Evolutionary conservation across 306 rosid genomes (phyloP).

Genomic region (Myrica gale): DNA sequence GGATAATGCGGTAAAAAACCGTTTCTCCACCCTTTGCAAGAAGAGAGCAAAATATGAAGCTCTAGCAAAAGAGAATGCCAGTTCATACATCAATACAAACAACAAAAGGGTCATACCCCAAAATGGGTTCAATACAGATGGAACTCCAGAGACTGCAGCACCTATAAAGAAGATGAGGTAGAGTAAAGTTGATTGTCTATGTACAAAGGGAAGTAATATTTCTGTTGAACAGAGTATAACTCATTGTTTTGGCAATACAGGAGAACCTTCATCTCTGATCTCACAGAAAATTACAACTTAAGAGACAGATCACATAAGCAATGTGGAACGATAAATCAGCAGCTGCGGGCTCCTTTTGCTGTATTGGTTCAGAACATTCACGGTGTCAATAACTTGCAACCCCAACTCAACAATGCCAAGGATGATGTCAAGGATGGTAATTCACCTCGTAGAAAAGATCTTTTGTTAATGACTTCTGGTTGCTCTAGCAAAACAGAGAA

Average conservation of each 20-base stretch:
- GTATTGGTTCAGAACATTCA: conserved; percentile 74
- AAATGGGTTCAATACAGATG: conserved; percentile 47
- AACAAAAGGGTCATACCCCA: conserved; percentile 62
- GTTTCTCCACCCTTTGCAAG: conserved; percentile 93
- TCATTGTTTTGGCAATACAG: conserved; percentile 38
- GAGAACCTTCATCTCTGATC: conserved; percentile 66
- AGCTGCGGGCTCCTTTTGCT: conserved; percentile 68
- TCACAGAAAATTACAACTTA: conserved; percentile 43
- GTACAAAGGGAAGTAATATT: conserved; percentile 19
- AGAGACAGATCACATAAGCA: conserved; percentile 63
- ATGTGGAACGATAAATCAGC: conserved; percentile 49
- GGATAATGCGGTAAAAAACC: conserved; percentile 98
- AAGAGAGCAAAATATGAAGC: conserved; percentile 98
- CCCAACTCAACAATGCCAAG: conserved; percentile 47
- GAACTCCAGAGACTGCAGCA: conserved; percentile 47
- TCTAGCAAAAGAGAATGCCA: conserved; percentile 75
- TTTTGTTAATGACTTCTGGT: conserved; percentile 22
- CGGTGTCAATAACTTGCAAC: conserved; percentile 46
- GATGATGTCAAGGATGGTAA: conserved; percentile 51
- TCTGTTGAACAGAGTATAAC: conserved; percentile 12
- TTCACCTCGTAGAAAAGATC: conserved; percentile 19
- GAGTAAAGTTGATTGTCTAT: conserved; percentile 12
- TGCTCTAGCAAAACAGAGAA: conserved; percentile 25
- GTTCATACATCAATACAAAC: conserved; percentile 61
- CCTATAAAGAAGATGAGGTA: conserved; percentile 74